Evolutionary conservation across 2,329 filamentous ascomycete species (phyloP).

Genomic region (Trichoderma lentiforme): DNA sequence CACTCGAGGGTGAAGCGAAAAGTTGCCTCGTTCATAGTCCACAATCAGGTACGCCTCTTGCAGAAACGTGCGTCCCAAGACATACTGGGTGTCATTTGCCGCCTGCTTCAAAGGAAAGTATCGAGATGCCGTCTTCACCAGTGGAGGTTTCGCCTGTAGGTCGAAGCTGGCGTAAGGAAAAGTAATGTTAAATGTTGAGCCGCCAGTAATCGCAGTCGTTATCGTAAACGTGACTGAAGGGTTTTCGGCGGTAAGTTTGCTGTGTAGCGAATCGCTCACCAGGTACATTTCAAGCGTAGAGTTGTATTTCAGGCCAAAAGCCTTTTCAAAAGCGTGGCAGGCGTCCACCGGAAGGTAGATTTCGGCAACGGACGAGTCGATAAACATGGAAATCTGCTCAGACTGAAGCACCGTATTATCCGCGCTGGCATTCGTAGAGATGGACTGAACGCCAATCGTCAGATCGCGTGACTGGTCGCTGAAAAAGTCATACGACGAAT

Average conservation of each 20-base stretch:
- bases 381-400: constrained; percentile 16
- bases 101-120: constrained; percentile 21
- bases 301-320: constrained; percentile 15
- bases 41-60: constrained; percentile 22
- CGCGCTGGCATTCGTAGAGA: constrained; percentile 15
- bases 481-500: constrained; percentile 11
- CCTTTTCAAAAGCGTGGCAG: constrained; percentile 16
- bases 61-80: constrained; percentile 19
- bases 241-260: not conserved
- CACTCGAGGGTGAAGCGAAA: constrained; percentile 14
- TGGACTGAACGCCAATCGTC: constrained; percentile 17
- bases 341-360: constrained; percentile 17
- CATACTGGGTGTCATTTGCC: constrained; percentile 21
- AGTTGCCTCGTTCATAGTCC: constrained; percentile 22
- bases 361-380: constrained; percentile 19
- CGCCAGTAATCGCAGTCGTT: constrained; percentile 10
- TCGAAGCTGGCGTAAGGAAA: constrained; percentile 23
- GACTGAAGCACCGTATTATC: not conserved
- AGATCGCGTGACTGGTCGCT: constrained; percentile 18
- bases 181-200: constrained; percentile 14
- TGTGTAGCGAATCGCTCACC: constrained; percentile 16
- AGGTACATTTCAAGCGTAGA: constrained; percentile 13
- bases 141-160: constrained; percentile 16
- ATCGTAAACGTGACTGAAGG: constrained; percentile 15
- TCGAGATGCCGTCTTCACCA: constrained; percentile 13